Evolutionary conservation across 345 rosid species (phyloP).

Genomic region (Populus davidiana): DNA sequence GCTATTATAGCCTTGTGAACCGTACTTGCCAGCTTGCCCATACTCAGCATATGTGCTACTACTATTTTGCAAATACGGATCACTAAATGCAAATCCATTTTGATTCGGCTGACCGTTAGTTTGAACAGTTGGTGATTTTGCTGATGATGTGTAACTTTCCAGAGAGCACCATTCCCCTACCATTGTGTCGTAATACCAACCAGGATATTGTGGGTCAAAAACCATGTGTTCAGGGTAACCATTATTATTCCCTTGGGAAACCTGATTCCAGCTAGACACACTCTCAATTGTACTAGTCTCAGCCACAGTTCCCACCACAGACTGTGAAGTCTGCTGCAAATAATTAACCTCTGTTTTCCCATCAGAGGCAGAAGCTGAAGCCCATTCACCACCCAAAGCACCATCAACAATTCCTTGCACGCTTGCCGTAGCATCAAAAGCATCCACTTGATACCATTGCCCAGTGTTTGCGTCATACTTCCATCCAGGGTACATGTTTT

Average conservation of each 20-base stretch:
- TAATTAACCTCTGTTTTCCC: slow-evolving; percentile 51
- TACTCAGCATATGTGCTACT: slow-evolving; percentile 36
- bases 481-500: slow-evolving; percentile 91
- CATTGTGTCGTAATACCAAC: slow-evolving; percentile 83
- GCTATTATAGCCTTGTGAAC: slow-evolving; percentile 37
- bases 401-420: slow-evolving; percentile 36
- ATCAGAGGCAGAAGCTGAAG: slow-evolving; percentile 31
- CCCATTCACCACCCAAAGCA: slow-evolving; percentile 41
- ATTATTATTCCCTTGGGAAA: slow-evolving; percentile 48
- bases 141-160: slow-evolving; percentile 62
- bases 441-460: slow-evolving; percentile 78
- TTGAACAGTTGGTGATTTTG: slow-evolving; percentile 39
- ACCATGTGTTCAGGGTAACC: slow-evolving; percentile 87
- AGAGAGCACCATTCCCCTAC: slow-evolving; percentile 65
- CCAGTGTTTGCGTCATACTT: slow-evolving; percentile 61
- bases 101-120: slow-evolving; percentile 52
- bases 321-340: slow-evolving; percentile 59
- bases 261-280: slow-evolving; percentile 67
- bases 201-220: slow-evolving; percentile 89
- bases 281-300: slow-evolving; percentile 52
- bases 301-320: slow-evolving; percentile 43
- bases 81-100: slow-evolving; percentile 44
- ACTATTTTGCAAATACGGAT: slow-evolving; percentile 33
- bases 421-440: slow-evolving; percentile 28
- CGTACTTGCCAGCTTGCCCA: slow-evolving; percentile 39